These are phyloP conservation scores for Crucihimalaya himalaica DNA, from an alignment of 345 rosid genomes.

Conservation along the genomic window DNA sequence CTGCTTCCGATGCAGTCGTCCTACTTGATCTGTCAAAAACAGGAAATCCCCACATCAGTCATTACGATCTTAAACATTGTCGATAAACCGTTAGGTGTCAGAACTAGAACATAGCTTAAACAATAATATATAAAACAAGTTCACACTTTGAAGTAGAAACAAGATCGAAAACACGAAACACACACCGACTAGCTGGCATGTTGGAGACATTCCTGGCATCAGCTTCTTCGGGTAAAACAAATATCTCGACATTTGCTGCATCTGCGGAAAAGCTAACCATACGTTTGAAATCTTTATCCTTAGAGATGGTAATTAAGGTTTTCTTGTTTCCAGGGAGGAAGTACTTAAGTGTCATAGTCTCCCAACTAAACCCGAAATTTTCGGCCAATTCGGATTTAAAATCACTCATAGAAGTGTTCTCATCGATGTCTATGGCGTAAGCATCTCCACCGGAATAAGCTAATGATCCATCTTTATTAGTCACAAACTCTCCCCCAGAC, in stretches of 20 bases:
- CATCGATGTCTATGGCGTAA: constrained; percentile 71
- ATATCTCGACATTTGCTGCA: constrained; percentile 62
- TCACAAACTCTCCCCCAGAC: constrained; percentile 83
- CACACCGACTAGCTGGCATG: constrained; percentile 77
- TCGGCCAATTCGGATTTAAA: constrained; percentile 79
- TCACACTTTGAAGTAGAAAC: background rate
- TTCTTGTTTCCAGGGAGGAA: constrained; percentile 84
- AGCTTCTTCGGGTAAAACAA: constrained; percentile 61
- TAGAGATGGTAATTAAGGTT: constrained; percentile 82
- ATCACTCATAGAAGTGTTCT: constrained; percentile 53
- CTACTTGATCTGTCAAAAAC: constrained; percentile 62
- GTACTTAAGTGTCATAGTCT: constrained; percentile 70
- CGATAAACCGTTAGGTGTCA: background rate
- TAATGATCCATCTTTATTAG: constrained; percentile 65
- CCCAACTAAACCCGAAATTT: constrained; percentile 57
- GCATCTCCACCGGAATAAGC: constrained; percentile 79
- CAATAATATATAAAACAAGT: background rate
- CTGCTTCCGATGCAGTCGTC: constrained; percentile 64
- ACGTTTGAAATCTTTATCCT: constrained; percentile 83
- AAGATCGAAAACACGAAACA: background rate
- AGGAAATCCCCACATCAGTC: constrained; percentile 11
- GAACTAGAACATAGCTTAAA: background rate
- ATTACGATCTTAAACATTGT: constrained; percentile 20
- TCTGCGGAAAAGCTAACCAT: constrained; percentile 76
- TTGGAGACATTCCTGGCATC: constrained; percentile 56